Evolutionary conservation across 2,329 filamentous ascomycete species (phyloP).

Genomic region (Nothomitra cinnamomea): DNA sequence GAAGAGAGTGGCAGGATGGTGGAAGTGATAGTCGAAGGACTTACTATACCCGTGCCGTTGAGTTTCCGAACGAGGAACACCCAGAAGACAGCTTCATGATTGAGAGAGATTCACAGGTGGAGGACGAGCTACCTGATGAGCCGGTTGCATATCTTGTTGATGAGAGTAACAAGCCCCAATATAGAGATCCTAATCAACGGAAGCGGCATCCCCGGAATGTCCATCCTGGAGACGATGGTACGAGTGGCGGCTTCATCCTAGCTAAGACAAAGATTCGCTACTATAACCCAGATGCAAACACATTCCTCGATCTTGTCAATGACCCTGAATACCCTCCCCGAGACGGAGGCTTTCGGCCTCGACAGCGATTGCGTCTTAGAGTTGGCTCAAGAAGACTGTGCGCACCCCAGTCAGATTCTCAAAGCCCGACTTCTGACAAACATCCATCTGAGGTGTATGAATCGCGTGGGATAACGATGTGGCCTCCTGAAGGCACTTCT

Average conservation of each 20-base stretch:
- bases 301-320: constrained; percentile 44
- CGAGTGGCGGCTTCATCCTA: constrained; percentile 27
- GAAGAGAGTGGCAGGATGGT: constrained; percentile 47
- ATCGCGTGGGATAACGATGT: not conserved
- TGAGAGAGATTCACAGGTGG: not conserved
- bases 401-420: constrained; percentile 10
- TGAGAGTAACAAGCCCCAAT: constrained; percentile 22
- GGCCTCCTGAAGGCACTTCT: not conserved
- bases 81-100: constrained; percentile 2
- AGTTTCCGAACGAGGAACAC: constrained; percentile 20
- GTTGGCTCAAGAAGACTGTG: constrained; percentile 28
- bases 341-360: constrained; percentile 17
- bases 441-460: not conserved
- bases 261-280: constrained; percentile 36
- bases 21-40: constrained; percentile 43
- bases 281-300: constrained; percentile 35
- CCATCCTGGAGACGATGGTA: constrained; percentile 28
- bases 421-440: not conserved
- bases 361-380: constrained; percentile 30
- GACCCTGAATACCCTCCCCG: constrained; percentile 19
- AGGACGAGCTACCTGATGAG: constrained; percentile 16
- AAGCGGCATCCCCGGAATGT: constrained; percentile 27
- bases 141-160: constrained; percentile 15
- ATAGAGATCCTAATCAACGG: constrained; percentile 19
- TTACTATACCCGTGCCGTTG: constrained; percentile 44